These are phyloP conservation scores for Dothistroma septosporum DNA, from an alignment of 2,329 filamentous ascomycete genomes.

Conservation along the genomic window DNA sequence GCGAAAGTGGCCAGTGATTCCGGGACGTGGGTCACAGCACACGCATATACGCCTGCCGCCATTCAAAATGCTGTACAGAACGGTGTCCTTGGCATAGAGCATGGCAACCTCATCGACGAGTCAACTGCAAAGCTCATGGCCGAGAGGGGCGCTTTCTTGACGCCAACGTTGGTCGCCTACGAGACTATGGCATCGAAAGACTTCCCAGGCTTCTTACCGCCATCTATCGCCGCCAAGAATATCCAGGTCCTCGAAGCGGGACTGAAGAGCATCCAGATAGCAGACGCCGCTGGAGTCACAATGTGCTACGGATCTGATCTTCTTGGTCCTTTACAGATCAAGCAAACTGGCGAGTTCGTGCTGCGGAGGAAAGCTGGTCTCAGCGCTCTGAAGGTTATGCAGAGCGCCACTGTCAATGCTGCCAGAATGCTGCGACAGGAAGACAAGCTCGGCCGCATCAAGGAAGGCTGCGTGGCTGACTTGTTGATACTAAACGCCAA, in stretches of 20 bases:
- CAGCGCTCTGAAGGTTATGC: constrained; percentile 43
- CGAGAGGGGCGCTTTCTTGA: constrained; percentile 47
- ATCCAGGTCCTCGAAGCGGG: constrained; percentile 47
- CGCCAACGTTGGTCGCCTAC: constrained; percentile 54
- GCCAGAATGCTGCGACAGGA: constrained; percentile 49
- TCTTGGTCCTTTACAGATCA: constrained; percentile 47
- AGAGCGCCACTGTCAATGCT: constrained; percentile 51
- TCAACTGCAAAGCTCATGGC: constrained; percentile 50
- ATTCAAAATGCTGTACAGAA: constrained; percentile 55
- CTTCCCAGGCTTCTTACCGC: constrained; percentile 44
- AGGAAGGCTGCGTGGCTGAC: constrained; percentile 51
- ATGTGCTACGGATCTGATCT: constrained; percentile 57
- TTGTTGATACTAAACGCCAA: constrained; percentile 51
- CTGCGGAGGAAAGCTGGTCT: constrained; percentile 45
- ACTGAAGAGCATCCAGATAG: constrained; percentile 46
- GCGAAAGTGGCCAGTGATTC: constrained; percentile 47
- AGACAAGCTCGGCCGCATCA: constrained; percentile 48
- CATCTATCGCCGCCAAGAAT: constrained; percentile 49
- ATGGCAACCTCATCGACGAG: constrained; percentile 61
- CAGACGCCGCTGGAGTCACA: constrained; percentile 50
- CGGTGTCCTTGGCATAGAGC: constrained; percentile 55
- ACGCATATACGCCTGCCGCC: constrained; percentile 54
- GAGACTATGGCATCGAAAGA: constrained; percentile 46
- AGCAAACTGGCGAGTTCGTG: constrained; percentile 50
- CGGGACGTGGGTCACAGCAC: constrained; percentile 52